Percentiles rank a stretch among this genome's conserved stretches.
These are phyloP conservation scores for Pezizomycotina sp. DNA, from an alignment of 2,329 filamentous ascomycete species.

Conservation along the genomic window DNA sequence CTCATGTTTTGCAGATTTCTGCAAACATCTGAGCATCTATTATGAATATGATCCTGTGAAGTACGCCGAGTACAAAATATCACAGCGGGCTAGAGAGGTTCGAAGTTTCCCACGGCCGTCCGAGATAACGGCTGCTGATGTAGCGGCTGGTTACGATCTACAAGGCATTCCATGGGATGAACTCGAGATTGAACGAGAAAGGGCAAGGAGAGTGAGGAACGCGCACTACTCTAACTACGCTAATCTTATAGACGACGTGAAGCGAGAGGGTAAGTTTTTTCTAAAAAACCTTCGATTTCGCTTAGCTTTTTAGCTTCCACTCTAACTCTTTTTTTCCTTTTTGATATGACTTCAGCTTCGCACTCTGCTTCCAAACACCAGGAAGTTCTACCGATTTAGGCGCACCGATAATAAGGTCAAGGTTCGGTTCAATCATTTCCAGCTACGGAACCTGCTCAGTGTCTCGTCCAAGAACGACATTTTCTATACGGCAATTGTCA, in stretches of 20 bases:
- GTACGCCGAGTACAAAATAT: constrained; percentile 17
- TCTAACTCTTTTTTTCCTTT: not conserved
- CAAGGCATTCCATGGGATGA: constrained; percentile 24
- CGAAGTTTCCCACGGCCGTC: constrained; percentile 18
- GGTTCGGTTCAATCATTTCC: constrained; percentile 46
- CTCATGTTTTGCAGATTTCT: constrained; percentile 16
- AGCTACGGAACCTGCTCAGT: constrained; percentile 46
- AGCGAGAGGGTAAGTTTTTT: constrained; percentile 21
- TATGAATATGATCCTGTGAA: constrained; percentile 12
- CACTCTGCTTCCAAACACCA: constrained; percentile 19
- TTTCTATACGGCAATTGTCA: constrained; percentile 38
- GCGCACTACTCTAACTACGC: constrained; percentile 23
- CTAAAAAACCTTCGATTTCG: not conserved
- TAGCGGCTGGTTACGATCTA: constrained; percentile 22
- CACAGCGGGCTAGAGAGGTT: constrained; percentile 12
- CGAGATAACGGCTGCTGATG: constrained; percentile 20
- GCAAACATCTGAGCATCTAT: constrained; percentile 8
- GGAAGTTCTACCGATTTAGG: constrained; percentile 41
- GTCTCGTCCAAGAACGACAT: constrained; percentile 39
- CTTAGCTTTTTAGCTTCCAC: not conserved
- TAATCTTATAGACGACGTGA: constrained; percentile 20
- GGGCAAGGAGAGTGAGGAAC: constrained; percentile 20
- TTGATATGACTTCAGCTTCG: constrained; percentile 2
- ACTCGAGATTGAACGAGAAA: constrained; percentile 20
- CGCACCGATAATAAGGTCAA: constrained; percentile 40